Evolutionary conservation across 768 basidiomycete genomes (phyloP).

Genomic region (Coprinellus aureogranulatus): DNA sequence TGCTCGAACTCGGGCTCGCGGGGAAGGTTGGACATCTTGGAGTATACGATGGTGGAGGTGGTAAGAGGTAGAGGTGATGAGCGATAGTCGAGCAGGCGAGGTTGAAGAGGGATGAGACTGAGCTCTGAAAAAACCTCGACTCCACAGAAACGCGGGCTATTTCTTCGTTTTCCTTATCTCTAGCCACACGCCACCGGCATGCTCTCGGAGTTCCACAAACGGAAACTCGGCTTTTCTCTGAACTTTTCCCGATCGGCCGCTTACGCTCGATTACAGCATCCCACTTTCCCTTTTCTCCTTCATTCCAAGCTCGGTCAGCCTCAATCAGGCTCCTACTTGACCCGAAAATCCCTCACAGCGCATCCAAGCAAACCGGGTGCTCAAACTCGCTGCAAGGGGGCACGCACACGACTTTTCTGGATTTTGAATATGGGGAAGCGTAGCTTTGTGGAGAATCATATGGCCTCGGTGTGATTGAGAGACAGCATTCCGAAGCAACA

Average conservation of each 20-base stretch:
- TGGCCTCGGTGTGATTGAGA: no score
- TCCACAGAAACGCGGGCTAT: not conserved
- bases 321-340: not conserved
- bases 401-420: no score
- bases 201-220: no score
- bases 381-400: no score
- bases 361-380: no score
- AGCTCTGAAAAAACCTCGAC: no score
- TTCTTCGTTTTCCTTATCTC: constrained; percentile 5
- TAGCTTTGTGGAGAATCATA: no score
- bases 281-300: no score
- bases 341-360: not conserved
- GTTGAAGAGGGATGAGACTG: no score
- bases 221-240: not conserved
- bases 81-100: not conserved
- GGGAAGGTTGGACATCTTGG: constrained; percentile 39
- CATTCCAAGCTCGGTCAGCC: not conserved
- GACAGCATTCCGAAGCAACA: no score
- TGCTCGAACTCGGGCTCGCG: constrained; percentile 71
- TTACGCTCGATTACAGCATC: not conserved
- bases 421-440: no score
- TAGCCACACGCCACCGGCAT: no score
- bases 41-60: constrained; percentile 2
- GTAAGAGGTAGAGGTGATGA: not conserved
- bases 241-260: constrained; percentile 11